A percentile compares a stretch with the other conserved stretches of the same genome.
Conservation (phyloP, 2,329 filamentous ascomycete genomes). For the Fusarium sp. region DNA sequence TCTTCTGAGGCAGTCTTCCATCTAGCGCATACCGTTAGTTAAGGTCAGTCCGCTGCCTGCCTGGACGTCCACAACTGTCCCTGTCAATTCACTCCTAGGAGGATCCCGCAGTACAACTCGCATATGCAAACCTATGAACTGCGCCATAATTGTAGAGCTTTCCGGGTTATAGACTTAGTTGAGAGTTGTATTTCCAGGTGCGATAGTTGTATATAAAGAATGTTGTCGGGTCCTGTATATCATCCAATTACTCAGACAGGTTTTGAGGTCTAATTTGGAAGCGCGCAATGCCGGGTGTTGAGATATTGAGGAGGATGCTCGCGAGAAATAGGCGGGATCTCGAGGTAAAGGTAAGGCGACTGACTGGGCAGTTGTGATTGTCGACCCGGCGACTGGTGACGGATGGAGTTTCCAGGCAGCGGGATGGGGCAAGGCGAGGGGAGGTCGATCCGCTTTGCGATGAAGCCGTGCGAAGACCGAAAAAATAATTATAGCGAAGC, state of each 20-base stretch:
- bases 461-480: constrained; percentile 12
- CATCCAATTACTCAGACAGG: constrained; percentile 37
- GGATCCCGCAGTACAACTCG: constrained; percentile 77
- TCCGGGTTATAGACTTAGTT: not conserved
- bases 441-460: constrained; percentile 22
- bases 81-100: constrained; percentile 73
- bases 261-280: constrained; percentile 10
- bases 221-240: constrained; percentile 34
- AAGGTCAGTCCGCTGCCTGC: constrained; percentile 77
- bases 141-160: constrained; percentile 57
- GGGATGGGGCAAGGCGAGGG: constrained; percentile 37
- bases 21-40: constrained; percentile 71
- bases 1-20: not conserved
- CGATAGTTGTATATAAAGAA: constrained; percentile 27
- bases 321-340: not conserved
- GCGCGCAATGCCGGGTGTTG: constrained; percentile 7
- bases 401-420: constrained; percentile 30
- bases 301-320: not conserved
- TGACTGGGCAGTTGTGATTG: constrained; percentile 10
- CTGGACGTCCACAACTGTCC: constrained; percentile 76
- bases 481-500: constrained; percentile 6
- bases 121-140: constrained; percentile 83
- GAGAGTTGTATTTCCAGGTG: constrained; percentile 13
- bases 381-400: constrained; percentile 22
- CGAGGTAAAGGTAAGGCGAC: constrained; percentile 1